Percentiles rank a stretch among this genome's conserved stretches.
Conservation (phyloP, 2,329 filamentous ascomycete genomes). For the Xylaria sp. region DNA sequence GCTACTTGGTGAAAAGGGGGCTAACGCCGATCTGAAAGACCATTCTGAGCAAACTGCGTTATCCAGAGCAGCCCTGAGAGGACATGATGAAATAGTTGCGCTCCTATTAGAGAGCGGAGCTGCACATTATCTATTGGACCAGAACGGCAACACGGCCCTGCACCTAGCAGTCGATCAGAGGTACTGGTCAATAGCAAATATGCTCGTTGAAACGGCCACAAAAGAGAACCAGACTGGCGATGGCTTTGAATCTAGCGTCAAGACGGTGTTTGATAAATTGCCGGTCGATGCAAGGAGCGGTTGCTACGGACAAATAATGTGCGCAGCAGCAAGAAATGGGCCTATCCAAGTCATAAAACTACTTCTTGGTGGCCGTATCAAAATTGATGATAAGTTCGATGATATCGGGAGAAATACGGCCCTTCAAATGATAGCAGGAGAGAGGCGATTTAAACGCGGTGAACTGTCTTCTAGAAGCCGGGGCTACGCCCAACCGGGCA, state of each 20-base stretch:
- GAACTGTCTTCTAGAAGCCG: not conserved
- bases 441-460: not conserved
- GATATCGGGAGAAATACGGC: not conserved
- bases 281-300: not conserved
- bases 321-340: not conserved
- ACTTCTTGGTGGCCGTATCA: not conserved
- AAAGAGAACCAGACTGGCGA: not conserved
- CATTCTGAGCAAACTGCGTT: slow-evolving; percentile 7
- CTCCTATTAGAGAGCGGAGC: slow-evolving; percentile 10
- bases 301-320: not conserved
- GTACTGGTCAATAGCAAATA: not conserved
- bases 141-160: not conserved
- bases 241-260: not conserved
- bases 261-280: not conserved
- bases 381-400: not conserved
- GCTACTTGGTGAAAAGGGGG: not conserved
- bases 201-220: not conserved
- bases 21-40: slow-evolving; percentile 2
- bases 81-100: not conserved
- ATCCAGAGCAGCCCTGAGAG: slow-evolving; percentile 18
- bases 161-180: not conserved
- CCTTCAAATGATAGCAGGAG: not conserved
- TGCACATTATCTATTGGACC: not conserved
- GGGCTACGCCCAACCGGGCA: not conserved
- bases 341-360: not conserved